Percentiles rank a stretch among this genome's conserved stretches.
These are phyloP conservation scores for Asterophora lycoperdoides DNA, from an alignment of 768 basidiomycete genomes.

Conservation along the genomic window DNA sequence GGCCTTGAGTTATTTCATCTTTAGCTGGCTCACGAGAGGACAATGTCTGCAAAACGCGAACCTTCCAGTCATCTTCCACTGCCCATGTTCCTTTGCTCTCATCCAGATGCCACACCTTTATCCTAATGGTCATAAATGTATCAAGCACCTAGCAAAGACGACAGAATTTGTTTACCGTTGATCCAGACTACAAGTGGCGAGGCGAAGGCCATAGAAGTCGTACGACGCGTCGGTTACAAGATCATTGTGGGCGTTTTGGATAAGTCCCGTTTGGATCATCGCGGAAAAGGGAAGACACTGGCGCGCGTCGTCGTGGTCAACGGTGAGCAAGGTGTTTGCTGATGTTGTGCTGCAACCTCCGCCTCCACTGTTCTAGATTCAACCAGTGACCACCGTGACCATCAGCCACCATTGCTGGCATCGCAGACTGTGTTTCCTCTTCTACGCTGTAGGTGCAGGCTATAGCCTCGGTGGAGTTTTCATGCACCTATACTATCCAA, in stretches of 20 bases:
- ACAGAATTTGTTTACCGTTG: conserved; percentile 50
- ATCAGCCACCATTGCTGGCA: too few relatives aligned
- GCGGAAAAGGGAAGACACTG: background rate
- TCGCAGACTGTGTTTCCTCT: too few relatives aligned
- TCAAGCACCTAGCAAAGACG: conserved; percentile 9
- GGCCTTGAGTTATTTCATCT: conserved; percentile 51
- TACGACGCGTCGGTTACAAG: conserved; percentile 84
- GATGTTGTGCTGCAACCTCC: background rate
- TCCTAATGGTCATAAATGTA: conserved; percentile 38
- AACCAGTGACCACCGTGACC: too few relatives aligned
- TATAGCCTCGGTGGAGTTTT: too few relatives aligned
- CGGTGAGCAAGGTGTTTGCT: background rate
- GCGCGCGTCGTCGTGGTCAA: background rate
- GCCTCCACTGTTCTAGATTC: too few relatives aligned
- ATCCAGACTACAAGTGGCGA: conserved; percentile 81
- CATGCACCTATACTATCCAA: too few relatives aligned
- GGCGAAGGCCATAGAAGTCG: conserved; percentile 82
- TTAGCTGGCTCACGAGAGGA: background rate
- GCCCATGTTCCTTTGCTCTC: conserved; percentile 71
- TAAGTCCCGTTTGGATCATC: conserved; percentile 80
- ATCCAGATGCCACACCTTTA: conserved; percentile 83
- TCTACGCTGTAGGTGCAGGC: too few relatives aligned
- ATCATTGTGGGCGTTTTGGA: conserved; percentile 74
- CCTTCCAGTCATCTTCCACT: conserved; percentile 90
- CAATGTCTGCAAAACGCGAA: conserved; percentile 24